A percentile compares a stretch with the other conserved stretches of the same genome.
phyloP scores from a whole-genome alignment of 2,329 filamentous ascomycete species.

The Aspergillus tubingensis region DNA sequence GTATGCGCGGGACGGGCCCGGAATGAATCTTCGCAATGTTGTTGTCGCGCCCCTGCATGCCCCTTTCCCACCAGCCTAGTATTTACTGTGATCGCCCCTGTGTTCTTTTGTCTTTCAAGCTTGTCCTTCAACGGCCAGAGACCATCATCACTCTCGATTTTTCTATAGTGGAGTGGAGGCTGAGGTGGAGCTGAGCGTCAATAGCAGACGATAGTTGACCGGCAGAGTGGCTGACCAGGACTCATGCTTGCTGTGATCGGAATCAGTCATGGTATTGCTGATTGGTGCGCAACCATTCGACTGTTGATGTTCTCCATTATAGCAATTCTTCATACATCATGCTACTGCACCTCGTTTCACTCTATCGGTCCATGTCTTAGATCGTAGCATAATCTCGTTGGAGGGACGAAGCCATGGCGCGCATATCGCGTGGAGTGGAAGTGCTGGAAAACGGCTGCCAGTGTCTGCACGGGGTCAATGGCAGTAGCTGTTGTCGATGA shows the following conservation, averaged over 20 bases:
- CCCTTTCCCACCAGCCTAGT: conserved; percentile 2
- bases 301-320: neutral
- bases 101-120: neutral
- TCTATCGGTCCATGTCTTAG: neutral
- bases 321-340: neutral
- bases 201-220: neutral
- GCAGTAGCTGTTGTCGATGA: neutral
- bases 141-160: neutral
- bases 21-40: conserved; percentile 17
- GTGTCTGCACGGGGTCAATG: neutral
- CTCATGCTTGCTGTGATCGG: neutral
- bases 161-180: neutral
- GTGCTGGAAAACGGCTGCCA: neutral
- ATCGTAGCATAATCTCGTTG: conserved; percentile 2
- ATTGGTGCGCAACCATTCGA: neutral
- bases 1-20: conserved; percentile 10
- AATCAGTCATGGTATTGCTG: neutral
- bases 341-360: neutral
- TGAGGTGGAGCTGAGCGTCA: neutral
- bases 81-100: neutral
- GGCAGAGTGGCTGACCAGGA: neutral
- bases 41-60: conserved; percentile 13
- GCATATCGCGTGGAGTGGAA: neutral
- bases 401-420: neutral
- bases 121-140: neutral